Conservation (phyloP, 208 protist genomes). For the Trichomonas vaginalis region DNA sequence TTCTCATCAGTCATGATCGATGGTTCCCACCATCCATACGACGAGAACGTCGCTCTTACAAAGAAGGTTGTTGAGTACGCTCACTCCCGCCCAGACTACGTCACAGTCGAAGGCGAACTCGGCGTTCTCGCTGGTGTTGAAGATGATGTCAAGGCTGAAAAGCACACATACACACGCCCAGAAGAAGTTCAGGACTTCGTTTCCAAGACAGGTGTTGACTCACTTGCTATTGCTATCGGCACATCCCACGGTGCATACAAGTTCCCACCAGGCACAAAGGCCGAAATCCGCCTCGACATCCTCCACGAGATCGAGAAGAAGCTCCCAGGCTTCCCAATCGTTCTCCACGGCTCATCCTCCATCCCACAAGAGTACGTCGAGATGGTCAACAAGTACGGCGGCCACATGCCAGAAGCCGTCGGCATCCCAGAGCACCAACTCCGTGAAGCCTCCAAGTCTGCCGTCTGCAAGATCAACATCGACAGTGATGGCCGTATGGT, state of each 20-base stretch:
- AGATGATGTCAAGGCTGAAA: background rate
- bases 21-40: slow-evolving; percentile 32
- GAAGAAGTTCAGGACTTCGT: slow-evolving; percentile 32
- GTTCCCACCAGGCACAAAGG: slow-evolving; percentile 28
- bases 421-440: slow-evolving; percentile 35
- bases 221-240: slow-evolving; percentile 41
- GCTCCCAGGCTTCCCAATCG: slow-evolving; percentile 15
- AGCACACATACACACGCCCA: slow-evolving; percentile 5
- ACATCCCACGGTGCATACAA: slow-evolving; percentile 47
- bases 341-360: background rate
- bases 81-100: slow-evolving; percentile 25
- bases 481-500: slow-evolving; percentile 38
- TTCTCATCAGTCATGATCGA: slow-evolving; percentile 49
- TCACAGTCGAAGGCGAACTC: slow-evolving; percentile 41
- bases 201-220: slow-evolving; percentile 34
- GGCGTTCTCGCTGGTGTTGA: background rate
- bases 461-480: slow-evolving; percentile 26
- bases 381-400: slow-evolving; percentile 39
- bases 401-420: slow-evolving; percentile 31
- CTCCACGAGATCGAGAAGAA: slow-evolving; percentile 24
- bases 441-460: slow-evolving; percentile 18
- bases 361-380: slow-evolving; percentile 27
- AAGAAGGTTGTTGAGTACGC: slow-evolving; percentile 40
- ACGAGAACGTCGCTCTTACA: slow-evolving; percentile 41
- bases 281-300: slow-evolving; percentile 29